Conservation (phyloP, 2,329 filamentous ascomycete genomes). For the Aspergillus persii region DNA sequence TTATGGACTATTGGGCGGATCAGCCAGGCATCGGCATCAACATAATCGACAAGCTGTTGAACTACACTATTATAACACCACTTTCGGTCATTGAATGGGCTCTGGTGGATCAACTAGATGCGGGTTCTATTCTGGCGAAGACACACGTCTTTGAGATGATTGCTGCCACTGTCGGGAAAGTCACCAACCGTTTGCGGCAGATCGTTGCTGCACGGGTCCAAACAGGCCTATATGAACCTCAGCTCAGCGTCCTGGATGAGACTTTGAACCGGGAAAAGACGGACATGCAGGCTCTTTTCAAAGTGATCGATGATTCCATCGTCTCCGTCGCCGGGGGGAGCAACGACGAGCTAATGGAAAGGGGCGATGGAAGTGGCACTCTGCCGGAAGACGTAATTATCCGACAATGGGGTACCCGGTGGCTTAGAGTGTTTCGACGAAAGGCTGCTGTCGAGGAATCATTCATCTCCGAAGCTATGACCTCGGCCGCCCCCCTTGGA, state of each 20-base stretch:
- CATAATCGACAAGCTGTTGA: slow-evolving; percentile 94
- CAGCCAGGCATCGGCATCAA: slow-evolving; percentile 89
- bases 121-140: slow-evolving; percentile 67
- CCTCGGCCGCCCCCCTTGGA: slow-evolving; percentile 46
- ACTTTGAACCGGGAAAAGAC: slow-evolving; percentile 67
- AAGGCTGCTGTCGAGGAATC: slow-evolving; percentile 84
- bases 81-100: slow-evolving; percentile 87
- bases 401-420: slow-evolving; percentile 77
- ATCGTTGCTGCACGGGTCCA: slow-evolving; percentile 65
- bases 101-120: slow-evolving; percentile 63
- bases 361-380: slow-evolving; percentile 52
- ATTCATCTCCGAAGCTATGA: slow-evolving; percentile 57
- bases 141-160: slow-evolving; percentile 87
- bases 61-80: slow-evolving; percentile 91
- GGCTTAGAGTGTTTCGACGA: slow-evolving; percentile 80
- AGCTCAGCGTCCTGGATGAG: slow-evolving; percentile 61
- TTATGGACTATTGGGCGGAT: slow-evolving; percentile 89
- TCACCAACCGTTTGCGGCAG: slow-evolving; percentile 80
- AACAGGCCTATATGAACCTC: slow-evolving; percentile 52
- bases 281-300: slow-evolving; percentile 77
- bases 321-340: slow-evolving; percentile 68
- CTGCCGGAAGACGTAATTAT: slow-evolving; percentile 63
- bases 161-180: slow-evolving; percentile 82
- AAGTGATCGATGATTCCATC: slow-evolving; percentile 74
- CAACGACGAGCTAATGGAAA: slow-evolving; percentile 74